Evolutionary conservation across 345 rosid species (phyloP).

Genomic region (Camelina laxa): DNA sequence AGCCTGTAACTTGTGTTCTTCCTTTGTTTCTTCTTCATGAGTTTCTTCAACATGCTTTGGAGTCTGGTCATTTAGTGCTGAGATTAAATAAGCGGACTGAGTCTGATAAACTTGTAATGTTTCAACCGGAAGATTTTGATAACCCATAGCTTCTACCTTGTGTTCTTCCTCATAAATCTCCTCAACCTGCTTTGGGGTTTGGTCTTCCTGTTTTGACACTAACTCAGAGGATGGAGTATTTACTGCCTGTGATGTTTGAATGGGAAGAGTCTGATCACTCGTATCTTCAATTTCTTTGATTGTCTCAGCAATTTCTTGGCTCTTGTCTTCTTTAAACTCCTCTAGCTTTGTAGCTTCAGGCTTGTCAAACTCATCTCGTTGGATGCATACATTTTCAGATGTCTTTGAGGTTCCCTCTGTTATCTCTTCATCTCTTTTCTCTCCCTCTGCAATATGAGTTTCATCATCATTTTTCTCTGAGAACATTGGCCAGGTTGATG

Average conservation of each 20-base stretch:
- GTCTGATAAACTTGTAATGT: conserved; percentile 3
- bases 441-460: background rate
- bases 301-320: conserved; percentile 10
- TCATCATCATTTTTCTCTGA: conserved; percentile 5
- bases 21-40: conserved; percentile 31
- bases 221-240: conserved; percentile 16
- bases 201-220: conserved; percentile 34
- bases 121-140: conserved; percentile 9
- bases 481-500: background rate
- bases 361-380: conserved; percentile 20
- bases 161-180: conserved; percentile 16
- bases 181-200: conserved; percentile 20
- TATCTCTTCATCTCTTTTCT: conserved; percentile 22
- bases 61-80: conserved; percentile 31
- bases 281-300: conserved; percentile 9
- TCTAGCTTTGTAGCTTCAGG: conserved; percentile 24
- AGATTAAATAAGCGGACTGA: conserved; percentile 19
- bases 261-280: conserved; percentile 19
- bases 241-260: conserved; percentile 2
- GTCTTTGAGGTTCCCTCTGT: background rate
- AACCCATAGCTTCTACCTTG: conserved; percentile 23
- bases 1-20: conserved; percentile 13
- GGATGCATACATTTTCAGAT: conserved; percentile 17
- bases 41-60: conserved; percentile 15
- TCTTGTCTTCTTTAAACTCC: conserved; percentile 31